Conservation (phyloP, 2,329 filamentous ascomycete genomes). For the Coniosporium tulheliwenetii region DNA sequence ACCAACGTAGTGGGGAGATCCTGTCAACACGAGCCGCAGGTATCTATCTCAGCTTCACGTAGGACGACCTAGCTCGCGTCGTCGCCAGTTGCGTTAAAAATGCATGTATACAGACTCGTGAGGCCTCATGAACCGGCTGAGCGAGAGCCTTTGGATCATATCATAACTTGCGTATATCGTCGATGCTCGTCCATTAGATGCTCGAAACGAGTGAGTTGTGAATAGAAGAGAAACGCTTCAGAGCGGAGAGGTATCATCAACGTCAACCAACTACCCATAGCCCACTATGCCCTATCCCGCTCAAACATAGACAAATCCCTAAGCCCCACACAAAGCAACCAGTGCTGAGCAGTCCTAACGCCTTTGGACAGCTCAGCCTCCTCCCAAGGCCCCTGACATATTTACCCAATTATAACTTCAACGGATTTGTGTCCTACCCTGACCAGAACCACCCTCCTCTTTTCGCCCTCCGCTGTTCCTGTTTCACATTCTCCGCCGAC, state of each 20-base stretch:
- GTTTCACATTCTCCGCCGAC: background rate
- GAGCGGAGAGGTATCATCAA: background rate
- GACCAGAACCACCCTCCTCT: constrained; percentile 7
- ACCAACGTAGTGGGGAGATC: too few relatives aligned
- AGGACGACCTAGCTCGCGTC: too few relatives aligned
- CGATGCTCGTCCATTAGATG: too few relatives aligned
- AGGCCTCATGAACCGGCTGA: too few relatives aligned
- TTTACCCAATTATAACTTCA: background rate
- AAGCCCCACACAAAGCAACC: background rate
- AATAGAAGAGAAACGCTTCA: background rate
- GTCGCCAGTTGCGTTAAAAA: too few relatives aligned
- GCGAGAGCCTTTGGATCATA: too few relatives aligned
- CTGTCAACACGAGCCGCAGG: too few relatives aligned
- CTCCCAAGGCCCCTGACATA: background rate
- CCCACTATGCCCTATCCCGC: background rate
- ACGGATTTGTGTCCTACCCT: background rate
- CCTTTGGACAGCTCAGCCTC: background rate
- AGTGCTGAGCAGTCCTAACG: background rate
- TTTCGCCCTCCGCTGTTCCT: constrained; percentile 2
- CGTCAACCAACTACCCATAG: background rate
- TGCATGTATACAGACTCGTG: too few relatives aligned
- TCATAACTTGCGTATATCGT: too few relatives aligned
- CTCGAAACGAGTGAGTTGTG: background rate
- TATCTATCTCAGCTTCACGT: too few relatives aligned
- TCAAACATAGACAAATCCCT: background rate